phyloP scores from a whole-genome alignment of 768 basidiomycete species.

The Gloeopeniophorella convolvens region DNA sequence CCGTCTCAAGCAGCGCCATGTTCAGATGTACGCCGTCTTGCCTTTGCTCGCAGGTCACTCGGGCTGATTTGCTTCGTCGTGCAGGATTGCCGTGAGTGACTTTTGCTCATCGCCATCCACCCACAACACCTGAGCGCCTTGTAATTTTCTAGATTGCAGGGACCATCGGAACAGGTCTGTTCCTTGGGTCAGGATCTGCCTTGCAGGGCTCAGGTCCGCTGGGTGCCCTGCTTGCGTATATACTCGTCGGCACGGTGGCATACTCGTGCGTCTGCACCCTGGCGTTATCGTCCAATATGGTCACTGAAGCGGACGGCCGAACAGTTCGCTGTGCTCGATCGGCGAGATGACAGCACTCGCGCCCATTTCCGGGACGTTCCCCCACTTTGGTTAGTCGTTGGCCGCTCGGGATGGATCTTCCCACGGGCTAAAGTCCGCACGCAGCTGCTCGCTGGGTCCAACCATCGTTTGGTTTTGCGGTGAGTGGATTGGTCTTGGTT shows the following conservation, averaged over 20 bases:
- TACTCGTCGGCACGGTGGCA: slow-evolving; percentile 56
- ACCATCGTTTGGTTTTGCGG: slow-evolving; percentile 32
- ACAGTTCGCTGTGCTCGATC: slow-evolving; percentile 54
- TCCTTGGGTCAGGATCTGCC: slow-evolving; percentile 63
- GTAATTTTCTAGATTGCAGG: slow-evolving; percentile 50
- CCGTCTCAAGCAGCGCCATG: slow-evolving; percentile 68
- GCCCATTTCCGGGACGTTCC: slow-evolving; percentile 73
- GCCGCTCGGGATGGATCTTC: not conserved
- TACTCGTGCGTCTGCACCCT: slow-evolving; percentile 44
- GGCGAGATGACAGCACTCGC: slow-evolving; percentile 80
- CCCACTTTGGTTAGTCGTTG: slow-evolving; percentile 49
- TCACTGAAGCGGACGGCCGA: not conserved
- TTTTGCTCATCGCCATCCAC: not conserved
- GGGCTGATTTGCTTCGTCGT: not conserved
- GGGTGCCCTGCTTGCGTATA: slow-evolving; percentile 60
- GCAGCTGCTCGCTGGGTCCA: slow-evolving; percentile 32
- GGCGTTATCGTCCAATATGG: slow-evolving; percentile 28
- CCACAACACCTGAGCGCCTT: not conserved
- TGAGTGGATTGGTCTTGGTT: slow-evolving; percentile 20
- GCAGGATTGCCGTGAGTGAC: slow-evolving; percentile 55
- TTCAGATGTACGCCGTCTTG: slow-evolving; percentile 55
- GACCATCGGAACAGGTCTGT: slow-evolving; percentile 69
- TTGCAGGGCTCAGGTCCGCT: slow-evolving; percentile 56
- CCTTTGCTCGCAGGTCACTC: not conserved
- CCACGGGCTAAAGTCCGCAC: not conserved